Conservation (phyloP, 768 basidiomycete genomes). For the Mycena kentingensis region DNA sequence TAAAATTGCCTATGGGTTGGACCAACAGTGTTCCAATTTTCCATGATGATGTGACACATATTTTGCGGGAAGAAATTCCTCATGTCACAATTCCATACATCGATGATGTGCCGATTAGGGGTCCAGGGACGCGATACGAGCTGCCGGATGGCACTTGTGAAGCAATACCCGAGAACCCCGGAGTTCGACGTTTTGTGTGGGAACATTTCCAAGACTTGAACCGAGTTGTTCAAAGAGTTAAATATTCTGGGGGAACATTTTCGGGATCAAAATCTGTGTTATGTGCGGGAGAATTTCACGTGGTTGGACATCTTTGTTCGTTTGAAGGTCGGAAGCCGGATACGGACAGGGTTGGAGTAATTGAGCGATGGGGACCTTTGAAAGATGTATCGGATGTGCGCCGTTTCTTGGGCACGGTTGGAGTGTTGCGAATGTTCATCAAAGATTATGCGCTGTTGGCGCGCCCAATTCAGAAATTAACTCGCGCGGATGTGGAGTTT, state of each 20-base stretch:
- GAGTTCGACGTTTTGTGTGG: constrained; percentile 36
- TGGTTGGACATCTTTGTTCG: too few species aligned
- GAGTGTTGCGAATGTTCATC: constrained; percentile 24
- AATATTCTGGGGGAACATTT: constrained; percentile 29
- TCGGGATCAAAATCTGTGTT: too few species aligned
- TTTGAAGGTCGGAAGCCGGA: too few species aligned
- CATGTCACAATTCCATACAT: constrained; percentile 15
- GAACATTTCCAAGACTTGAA: constrained; percentile 39
- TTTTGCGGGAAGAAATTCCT: constrained; percentile 5
- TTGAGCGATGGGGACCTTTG: constrained; percentile 13
- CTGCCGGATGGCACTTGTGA: constrained; percentile 8
- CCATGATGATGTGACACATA: constrained; percentile 4
- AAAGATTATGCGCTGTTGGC: constrained; percentile 10
- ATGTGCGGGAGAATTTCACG: too few species aligned
- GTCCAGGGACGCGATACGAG: not conserved
- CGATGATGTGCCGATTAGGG: constrained; percentile 9
- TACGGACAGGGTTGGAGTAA: constrained; percentile 20
- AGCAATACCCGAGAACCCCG: constrained; percentile 27
- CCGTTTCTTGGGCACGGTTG: constrained; percentile 10
- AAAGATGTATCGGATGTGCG: constrained; percentile 2
- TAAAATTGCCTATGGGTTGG: constrained; percentile 32
- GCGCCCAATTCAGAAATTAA: constrained; percentile 14
- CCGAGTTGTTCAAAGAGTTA: constrained; percentile 35
- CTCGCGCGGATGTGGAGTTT: constrained; percentile 19
- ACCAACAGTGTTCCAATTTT: constrained; percentile 17